Conservation (phyloP, 192 early-diverging fungal species). For the Coemansia guatemalensis region DNA sequence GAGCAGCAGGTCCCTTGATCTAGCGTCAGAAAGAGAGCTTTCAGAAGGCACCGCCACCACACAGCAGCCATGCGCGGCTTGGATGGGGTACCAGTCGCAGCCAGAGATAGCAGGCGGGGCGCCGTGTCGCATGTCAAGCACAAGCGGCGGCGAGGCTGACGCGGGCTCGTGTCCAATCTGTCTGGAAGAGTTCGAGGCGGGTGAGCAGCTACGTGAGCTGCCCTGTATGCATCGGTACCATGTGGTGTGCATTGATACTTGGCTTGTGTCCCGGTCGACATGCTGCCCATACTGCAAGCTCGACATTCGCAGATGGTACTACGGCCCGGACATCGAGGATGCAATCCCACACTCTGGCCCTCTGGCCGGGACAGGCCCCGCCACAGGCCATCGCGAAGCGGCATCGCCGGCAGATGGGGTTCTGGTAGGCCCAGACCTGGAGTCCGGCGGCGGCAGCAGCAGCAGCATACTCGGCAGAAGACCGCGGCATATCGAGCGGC, state of each 20-base stretch:
- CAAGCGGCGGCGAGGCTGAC: conserved; percentile 20
- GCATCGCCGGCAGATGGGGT: neutral
- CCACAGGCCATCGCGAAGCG: neutral
- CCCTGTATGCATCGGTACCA: conserved; percentile 69
- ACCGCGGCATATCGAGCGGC: neutral
- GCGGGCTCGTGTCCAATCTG: conserved; percentile 66
- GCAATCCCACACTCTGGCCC: conserved; percentile 7
- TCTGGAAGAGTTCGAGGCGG: conserved; percentile 63
- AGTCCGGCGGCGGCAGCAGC: neutral
- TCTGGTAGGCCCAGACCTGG: neutral
- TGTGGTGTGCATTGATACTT: conserved; percentile 64
- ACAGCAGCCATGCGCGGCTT: conserved; percentile 10
- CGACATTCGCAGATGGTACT: conserved; percentile 50
- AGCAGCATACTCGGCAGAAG: neutral
- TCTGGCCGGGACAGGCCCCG: neutral
- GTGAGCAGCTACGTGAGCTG: conserved; percentile 65
- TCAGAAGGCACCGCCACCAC: neutral
- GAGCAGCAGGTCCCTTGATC: conserved; percentile 31
- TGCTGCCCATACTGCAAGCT: conserved; percentile 56
- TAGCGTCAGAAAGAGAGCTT: conserved; percentile 9
- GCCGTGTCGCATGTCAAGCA: conserved; percentile 15
- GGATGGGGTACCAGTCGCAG: conserved; percentile 28
- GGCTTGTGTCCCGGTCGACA: conserved; percentile 55
- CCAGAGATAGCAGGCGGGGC: conserved; percentile 31
- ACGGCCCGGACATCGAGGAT: conserved; percentile 39